Percentiles rank a stretch among this genome's conserved stretches.
phyloP scores from a whole-genome alignment of 2,329 filamentous ascomycete genomes.

The Colletotrichum chlorophyti region DNA sequence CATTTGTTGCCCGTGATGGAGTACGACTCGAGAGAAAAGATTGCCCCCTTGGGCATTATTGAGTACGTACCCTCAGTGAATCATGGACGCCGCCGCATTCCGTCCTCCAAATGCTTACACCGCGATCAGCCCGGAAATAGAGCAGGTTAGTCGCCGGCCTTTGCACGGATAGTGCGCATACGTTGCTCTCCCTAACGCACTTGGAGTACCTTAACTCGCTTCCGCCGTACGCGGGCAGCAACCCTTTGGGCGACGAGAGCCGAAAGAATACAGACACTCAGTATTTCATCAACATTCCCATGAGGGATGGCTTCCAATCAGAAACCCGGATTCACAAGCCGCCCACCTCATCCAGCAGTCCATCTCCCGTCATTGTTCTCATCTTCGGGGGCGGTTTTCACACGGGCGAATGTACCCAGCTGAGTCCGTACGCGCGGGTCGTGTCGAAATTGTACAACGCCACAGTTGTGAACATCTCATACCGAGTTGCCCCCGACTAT shows the following conservation, averaged over 20 bases:
- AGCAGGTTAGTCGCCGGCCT: background rate
- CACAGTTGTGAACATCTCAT: conserved; percentile 48
- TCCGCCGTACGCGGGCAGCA: too few relatives aligned
- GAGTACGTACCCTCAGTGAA: background rate
- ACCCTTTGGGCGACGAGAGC: background rate
- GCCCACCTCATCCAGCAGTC: background rate
- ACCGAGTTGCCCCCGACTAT: conserved; percentile 53
- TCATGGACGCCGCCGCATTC: too few relatives aligned
- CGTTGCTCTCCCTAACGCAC: background rate
- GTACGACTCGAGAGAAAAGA: background rate
- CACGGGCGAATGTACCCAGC: background rate
- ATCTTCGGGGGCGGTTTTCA: conserved; percentile 21
- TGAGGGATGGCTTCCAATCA: conserved; percentile 7
- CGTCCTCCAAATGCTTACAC: background rate
- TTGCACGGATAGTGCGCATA: too few relatives aligned
- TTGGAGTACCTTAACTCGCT: background rate
- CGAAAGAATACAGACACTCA: background rate
- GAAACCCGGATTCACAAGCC: conserved; percentile 10
- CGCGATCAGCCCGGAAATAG: background rate
- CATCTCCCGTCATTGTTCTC: conserved; percentile 13
- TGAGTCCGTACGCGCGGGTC: background rate
- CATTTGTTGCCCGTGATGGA: background rate
- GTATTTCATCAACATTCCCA: background rate
- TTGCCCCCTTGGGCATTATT: background rate
- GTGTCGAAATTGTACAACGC: background rate